Evolutionary conservation across 768 basidiomycete species (phyloP).

Genomic region (Suillus hirtellus): DNA sequence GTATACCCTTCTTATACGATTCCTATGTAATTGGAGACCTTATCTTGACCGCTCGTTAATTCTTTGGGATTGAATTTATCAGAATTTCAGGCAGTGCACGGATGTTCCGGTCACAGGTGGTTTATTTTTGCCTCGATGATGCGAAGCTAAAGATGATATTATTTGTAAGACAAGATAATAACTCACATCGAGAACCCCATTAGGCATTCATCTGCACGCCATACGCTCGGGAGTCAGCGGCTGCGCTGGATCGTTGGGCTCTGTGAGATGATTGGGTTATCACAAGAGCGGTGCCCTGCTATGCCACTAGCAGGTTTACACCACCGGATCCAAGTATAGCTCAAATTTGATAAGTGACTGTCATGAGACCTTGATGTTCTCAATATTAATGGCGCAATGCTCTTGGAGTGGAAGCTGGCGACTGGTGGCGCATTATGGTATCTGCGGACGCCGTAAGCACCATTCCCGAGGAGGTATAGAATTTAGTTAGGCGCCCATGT

Average conservation of each 20-base stretch:
- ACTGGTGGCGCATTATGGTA: background rate
- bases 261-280: background rate
- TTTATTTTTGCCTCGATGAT: background rate
- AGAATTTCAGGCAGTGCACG: background rate
- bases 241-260: background rate
- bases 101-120: background rate
- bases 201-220: background rate
- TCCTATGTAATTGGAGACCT: conserved; percentile 21
- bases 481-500: background rate
- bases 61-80: conserved; percentile 4
- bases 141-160: background rate
- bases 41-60: conserved; percentile 16
- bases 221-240: background rate
- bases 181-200: background rate
- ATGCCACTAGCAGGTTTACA: background rate
- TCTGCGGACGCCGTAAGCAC: conserved; percentile 4
- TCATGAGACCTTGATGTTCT: background rate
- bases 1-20: conserved; percentile 22
- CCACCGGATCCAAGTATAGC: conserved; percentile 5
- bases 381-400: background rate
- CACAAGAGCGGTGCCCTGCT: background rate
- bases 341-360: background rate
- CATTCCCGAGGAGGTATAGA: background rate
- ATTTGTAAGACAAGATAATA: background rate
- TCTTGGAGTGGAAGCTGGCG: background rate